Percentiles rank a stretch among this genome's conserved stretches.
phyloP scores from a whole-genome alignment of 495 filamentous ascomycete species.

The Podospora appendiculata region DNA sequence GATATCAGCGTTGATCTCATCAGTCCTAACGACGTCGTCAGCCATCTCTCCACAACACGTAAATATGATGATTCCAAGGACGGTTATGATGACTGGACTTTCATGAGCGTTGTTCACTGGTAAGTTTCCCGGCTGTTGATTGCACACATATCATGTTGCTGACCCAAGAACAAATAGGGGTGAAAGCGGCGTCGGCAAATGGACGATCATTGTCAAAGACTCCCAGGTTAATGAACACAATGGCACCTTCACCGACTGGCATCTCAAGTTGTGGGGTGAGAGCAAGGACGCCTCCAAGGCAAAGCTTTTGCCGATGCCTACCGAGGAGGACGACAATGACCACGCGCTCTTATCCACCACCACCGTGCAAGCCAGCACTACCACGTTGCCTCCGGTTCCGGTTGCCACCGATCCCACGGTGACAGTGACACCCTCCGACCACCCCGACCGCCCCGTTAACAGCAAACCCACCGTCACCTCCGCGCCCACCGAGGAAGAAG shows the following conservation, averaged over 20 bases:
- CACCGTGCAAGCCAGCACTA: conserved; percentile 31
- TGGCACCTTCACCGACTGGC: conserved; percentile 86
- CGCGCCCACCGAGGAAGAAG: conserved; percentile 17
- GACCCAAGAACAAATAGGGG: conserved; percentile 51
- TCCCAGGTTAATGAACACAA: conserved; percentile 64
- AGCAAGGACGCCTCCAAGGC: conserved; percentile 65
- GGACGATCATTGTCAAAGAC: conserved; percentile 89
- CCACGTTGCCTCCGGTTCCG: conserved; percentile 23
- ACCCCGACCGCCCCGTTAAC: conserved; percentile 69
- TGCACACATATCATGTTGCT: conserved; percentile 1
- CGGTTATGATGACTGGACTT: conserved; percentile 97
- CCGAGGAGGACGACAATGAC: conserved; percentile 73
- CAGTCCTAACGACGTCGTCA: conserved; percentile 73
- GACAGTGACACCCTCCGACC: conserved; percentile 54
- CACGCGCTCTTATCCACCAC: conserved; percentile 51
- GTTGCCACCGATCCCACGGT: conserved; percentile 19
- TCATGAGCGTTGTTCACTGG: conserved; percentile 97
- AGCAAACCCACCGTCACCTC: conserved; percentile 34
- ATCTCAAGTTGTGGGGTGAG: conserved; percentile 90
- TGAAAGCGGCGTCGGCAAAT: conserved; percentile 77
- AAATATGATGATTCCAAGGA: conserved; percentile 49
- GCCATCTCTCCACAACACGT: conserved; percentile 72
- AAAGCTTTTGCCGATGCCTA: conserved; percentile 70
- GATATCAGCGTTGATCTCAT: conserved; percentile 90
- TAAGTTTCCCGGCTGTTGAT: conserved; percentile 33